These are phyloP conservation scores for Metschnikowia gelsemii DNA, from an alignment of 805 yeast species.

Conservation along the genomic window DNA sequence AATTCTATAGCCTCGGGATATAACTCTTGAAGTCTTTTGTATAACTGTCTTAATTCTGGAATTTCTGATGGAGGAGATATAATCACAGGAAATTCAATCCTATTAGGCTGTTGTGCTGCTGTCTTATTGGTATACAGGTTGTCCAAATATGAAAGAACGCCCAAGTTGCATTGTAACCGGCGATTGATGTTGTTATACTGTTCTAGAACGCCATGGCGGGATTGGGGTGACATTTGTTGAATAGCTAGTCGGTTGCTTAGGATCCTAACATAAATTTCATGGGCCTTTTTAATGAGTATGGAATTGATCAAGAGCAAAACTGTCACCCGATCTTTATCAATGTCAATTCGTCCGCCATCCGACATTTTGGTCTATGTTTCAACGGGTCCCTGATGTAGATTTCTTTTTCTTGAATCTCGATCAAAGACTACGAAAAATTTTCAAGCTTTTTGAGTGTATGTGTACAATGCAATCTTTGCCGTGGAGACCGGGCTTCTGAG, in stretches of 20 bases:
- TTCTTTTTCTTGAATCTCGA: neutral
- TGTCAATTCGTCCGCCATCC: conserved; percentile 21
- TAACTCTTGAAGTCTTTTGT: conserved; percentile 46
- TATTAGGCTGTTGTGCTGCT: conserved; percentile 25
- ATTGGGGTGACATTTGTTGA: conserved; percentile 33
- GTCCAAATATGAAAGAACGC: conserved; percentile 39
- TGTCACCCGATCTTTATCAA: conserved; percentile 43
- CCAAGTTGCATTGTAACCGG: conserved; percentile 42
- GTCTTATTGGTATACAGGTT: conserved; percentile 38
- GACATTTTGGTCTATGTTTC: conserved; percentile 9
- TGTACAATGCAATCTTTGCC: neutral
- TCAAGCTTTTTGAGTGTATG: neutral
- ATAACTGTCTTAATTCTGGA: conserved; percentile 51
- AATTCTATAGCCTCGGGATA: conserved; percentile 55
- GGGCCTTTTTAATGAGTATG: conserved; percentile 42
- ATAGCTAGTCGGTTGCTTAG: conserved; percentile 37
- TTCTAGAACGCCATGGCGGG: conserved; percentile 33
- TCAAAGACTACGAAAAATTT: too few relatives aligned
- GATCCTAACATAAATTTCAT: conserved; percentile 34
- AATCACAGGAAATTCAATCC: conserved; percentile 45
- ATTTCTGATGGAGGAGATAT: conserved; percentile 55
- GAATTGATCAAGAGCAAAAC: conserved; percentile 43
- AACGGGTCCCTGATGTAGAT: neutral
- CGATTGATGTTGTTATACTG: conserved; percentile 42
- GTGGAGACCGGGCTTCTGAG: too few relatives aligned